Conservation (phyloP, 2,329 filamentous ascomycete genomes). For the Cadophora sp. region DNA sequence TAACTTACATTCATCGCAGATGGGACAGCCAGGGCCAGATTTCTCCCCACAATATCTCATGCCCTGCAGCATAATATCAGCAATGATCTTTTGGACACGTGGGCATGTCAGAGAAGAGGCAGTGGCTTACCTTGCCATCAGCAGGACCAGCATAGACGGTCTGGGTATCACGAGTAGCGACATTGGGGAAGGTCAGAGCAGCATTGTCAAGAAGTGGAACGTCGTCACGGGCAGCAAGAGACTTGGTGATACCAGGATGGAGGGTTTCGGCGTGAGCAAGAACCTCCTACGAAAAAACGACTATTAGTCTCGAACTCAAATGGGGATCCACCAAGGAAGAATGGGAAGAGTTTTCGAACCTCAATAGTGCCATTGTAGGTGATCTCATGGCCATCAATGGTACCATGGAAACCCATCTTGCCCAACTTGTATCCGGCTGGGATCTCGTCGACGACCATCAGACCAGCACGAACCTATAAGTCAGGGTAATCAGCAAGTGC, state of each 20-base stretch:
- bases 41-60: neutral
- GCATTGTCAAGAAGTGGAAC: neutral
- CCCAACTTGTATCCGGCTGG: neutral
- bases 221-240: constrained; percentile 11
- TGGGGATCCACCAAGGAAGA: neutral
- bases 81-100: neutral
- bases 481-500: neutral
- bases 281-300: neutral
- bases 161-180: neutral
- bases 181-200: neutral
- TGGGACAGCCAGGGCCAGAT: neutral
- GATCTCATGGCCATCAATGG: neutral
- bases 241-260: constrained; percentile 1
- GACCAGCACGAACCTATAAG: neutral
- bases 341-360: neutral
- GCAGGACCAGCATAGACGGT: neutral
- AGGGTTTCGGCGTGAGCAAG: constrained; percentile 3
- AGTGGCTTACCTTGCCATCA: constrained; percentile 3
- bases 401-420: constrained; percentile 1
- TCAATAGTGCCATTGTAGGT: constrained; percentile 11
- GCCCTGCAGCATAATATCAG: neutral
- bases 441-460: neutral
- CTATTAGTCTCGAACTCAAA: neutral
- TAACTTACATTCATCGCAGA: neutral
- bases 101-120: neutral